phyloP scores from a whole-genome alignment of 192 early-diverging fungal species.

The Gonapodya sp. region DNA sequence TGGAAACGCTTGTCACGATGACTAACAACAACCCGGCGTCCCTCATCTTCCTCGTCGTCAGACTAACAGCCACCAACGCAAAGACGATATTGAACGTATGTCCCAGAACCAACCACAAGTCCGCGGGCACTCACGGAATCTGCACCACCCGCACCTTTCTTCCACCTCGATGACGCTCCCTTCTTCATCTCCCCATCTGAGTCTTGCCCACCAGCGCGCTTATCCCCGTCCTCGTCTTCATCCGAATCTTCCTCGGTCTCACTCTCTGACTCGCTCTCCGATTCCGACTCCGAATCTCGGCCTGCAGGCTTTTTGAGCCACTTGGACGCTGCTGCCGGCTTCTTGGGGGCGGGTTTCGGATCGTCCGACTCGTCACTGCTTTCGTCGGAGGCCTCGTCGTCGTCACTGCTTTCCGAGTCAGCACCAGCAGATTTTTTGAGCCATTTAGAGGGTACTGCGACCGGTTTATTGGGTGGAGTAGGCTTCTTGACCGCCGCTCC shows the following conservation, averaged over 20 bases:
- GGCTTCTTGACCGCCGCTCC: background rate
- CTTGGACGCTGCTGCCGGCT: background rate
- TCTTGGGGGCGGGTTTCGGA: background rate
- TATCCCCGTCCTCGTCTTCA: slow-evolving; percentile 6
- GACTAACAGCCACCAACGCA: slow-evolving; percentile 19
- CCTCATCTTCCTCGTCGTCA: slow-evolving; percentile 54
- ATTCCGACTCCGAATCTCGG: background rate
- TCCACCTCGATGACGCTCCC: slow-evolving; percentile 9
- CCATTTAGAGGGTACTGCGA: background rate
- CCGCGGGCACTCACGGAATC: background rate
- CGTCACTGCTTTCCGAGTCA: background rate
- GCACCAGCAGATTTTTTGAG: background rate
- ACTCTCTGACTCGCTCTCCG: slow-evolving; percentile 5
- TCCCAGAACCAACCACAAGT: too few relatives aligned
- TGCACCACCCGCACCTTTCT: background rate
- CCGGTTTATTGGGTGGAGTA: background rate
- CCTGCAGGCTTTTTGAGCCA: background rate
- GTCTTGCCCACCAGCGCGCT: slow-evolving; percentile 5
- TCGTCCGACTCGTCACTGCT: background rate
- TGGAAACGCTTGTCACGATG: slow-evolving; percentile 81
- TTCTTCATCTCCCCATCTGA: too few relatives aligned
- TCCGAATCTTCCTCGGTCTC: slow-evolving; percentile 1
- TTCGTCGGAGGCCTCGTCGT: background rate
- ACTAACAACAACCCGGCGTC: slow-evolving; percentile 65
- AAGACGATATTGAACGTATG: too few relatives aligned